Percentiles rank a stretch among this genome's conserved stretches.
phyloP scores from a whole-genome alignment of 768 basidiomycete species.

The Mycena alexandri region DNA sequence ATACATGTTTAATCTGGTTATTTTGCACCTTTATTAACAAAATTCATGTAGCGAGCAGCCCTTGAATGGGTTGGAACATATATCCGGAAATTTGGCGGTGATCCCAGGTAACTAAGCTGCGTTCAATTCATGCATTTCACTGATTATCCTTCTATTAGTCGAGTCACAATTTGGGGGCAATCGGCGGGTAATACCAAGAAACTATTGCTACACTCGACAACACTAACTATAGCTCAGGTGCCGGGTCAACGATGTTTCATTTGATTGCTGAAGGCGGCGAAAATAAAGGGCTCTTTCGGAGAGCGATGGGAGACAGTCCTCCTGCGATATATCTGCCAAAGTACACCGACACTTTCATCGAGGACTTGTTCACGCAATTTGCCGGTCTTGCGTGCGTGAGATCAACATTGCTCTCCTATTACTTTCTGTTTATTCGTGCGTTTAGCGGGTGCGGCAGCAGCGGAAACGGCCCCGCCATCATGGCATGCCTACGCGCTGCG shows the following conservation, averaged over 20 bases:
- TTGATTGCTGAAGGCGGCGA: slow-evolving; percentile 56
- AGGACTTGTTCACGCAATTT: slow-evolving; percentile 52
- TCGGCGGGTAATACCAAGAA: slow-evolving; percentile 44
- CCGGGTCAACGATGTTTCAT: slow-evolving; percentile 58
- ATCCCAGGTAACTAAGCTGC: slow-evolving; percentile 43
- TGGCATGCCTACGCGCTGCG: slow-evolving; percentile 52
- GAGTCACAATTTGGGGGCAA: slow-evolving; percentile 58
- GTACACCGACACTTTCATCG: slow-evolving; percentile 50
- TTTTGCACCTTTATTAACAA: not conserved
- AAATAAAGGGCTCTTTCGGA: slow-evolving; percentile 53
- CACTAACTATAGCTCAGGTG: slow-evolving; percentile 36
- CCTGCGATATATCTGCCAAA: slow-evolving; percentile 53
- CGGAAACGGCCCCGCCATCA: slow-evolving; percentile 36
- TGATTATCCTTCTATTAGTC: slow-evolving; percentile 37
- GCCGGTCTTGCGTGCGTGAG: slow-evolving; percentile 49
- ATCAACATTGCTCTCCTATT: not conserved
- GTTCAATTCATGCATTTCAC: not conserved
- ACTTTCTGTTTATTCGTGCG: not conserved
- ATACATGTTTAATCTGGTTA: too few species aligned
- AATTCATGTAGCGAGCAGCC: slow-evolving; percentile 46
- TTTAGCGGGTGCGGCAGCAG: slow-evolving; percentile 44
- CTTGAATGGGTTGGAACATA: slow-evolving; percentile 55
- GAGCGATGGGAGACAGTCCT: slow-evolving; percentile 60
- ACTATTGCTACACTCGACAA: too few species aligned
- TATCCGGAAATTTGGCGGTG: slow-evolving; percentile 53